Conservation (phyloP, 1,139 yeast species). For the Pichia sp. region DNA sequence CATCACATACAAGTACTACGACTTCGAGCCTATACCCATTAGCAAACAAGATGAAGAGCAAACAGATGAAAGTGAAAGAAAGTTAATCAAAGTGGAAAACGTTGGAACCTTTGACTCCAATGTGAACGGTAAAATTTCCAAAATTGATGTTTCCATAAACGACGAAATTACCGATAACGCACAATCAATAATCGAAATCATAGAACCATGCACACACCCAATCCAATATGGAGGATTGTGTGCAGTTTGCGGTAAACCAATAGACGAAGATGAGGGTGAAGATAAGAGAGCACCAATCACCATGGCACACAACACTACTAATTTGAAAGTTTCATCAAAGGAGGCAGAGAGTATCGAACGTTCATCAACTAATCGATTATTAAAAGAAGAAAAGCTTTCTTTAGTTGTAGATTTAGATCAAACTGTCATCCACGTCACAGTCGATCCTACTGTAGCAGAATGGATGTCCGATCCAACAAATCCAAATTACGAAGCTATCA, state of each 20-base stretch:
- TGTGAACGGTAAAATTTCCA: slow-evolving; percentile 63
- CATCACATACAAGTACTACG: slow-evolving; percentile 66
- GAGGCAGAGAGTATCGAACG: slow-evolving; percentile 89
- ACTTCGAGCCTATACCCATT: slow-evolving; percentile 56
- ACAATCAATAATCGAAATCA: slow-evolving; percentile 51
- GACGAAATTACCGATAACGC: slow-evolving; percentile 58
- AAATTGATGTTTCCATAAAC: slow-evolving; percentile 51
- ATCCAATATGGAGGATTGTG: slow-evolving; percentile 97
- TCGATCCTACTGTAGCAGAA: slow-evolving; percentile 95
- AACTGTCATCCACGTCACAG: slow-evolving; percentile 97
- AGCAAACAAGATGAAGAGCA: slow-evolving; percentile 43
- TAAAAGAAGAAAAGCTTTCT: slow-evolving; percentile 66
- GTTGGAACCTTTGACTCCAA: slow-evolving; percentile 82
- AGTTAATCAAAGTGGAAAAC: slow-evolving; percentile 46
- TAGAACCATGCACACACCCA: slow-evolving; percentile 88
- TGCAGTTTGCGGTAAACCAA: slow-evolving; percentile 85
- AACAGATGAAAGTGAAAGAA: slow-evolving; percentile 30
- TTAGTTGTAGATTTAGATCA: slow-evolving; percentile 96
- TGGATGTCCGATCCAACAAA: slow-evolving; percentile 89
- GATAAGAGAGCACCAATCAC: slow-evolving; percentile 81
- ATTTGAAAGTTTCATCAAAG: slow-evolving; percentile 74
- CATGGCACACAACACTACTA: slow-evolving; percentile 90
- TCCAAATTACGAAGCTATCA: slow-evolving; percentile 82
- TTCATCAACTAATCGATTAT: slow-evolving; percentile 58
- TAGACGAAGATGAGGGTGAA: slow-evolving; percentile 73